A percentile compares a stretch with the other conserved stretches of the same genome.
phyloP scores from a whole-genome alignment of 306 rosid species.

The Alnus glutinosa region DNA sequence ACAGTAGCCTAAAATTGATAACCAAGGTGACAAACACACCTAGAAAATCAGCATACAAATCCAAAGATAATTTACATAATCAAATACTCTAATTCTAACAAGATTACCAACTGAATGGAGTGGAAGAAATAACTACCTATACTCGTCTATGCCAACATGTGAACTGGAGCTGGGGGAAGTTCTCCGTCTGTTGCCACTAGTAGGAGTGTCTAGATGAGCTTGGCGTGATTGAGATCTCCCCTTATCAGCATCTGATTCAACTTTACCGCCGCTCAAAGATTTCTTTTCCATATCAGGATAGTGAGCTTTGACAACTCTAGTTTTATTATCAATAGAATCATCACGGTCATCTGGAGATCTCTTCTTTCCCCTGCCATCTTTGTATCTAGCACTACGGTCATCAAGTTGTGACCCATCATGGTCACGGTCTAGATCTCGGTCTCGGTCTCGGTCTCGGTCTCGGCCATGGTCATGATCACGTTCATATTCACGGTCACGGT shows the following conservation, averaged over 20 bases:
- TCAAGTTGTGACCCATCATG: slow-evolving; percentile 70
- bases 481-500: slow-evolving; percentile 56
- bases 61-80: slow-evolving; percentile 7
- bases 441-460: slow-evolving; percentile 34
- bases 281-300: slow-evolving; percentile 76
- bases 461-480: slow-evolving; percentile 41
- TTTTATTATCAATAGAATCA: slow-evolving; percentile 64
- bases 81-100: neutral
- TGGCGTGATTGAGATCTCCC: slow-evolving; percentile 80
- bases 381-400: slow-evolving; percentile 59
- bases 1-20: slow-evolving; percentile 1
- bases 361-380: slow-evolving; percentile 77
- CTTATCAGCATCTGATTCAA: slow-evolving; percentile 67
- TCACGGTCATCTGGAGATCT: slow-evolving; percentile 77
- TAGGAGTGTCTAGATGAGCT: slow-evolving; percentile 51
- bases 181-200: slow-evolving; percentile 59
- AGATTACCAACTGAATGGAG: slow-evolving; percentile 16
- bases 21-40: neutral
- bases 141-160: slow-evolving; percentile 62
- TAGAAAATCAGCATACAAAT: neutral
- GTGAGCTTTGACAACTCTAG: slow-evolving; percentile 61
- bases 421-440: slow-evolving; percentile 35
- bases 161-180: slow-evolving; percentile 70
- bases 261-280: slow-evolving; percentile 58
- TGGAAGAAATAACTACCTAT: slow-evolving; percentile 45